Base-by-base conservation (phyloP, 257 asterid species). In the Fraxinus cuspidata region DNA sequence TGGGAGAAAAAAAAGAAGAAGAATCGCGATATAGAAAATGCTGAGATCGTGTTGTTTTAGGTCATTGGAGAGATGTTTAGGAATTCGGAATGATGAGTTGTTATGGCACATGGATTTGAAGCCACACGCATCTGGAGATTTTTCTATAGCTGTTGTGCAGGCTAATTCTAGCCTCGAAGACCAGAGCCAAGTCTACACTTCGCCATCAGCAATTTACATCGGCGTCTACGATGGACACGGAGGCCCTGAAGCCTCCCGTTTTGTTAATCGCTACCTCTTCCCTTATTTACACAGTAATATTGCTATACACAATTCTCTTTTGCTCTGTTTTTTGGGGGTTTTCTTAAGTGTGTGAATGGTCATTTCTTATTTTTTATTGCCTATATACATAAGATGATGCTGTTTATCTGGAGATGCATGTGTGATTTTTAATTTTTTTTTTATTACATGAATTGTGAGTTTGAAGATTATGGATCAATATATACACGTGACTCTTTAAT, bases 181-280 rank as follows among this genome's bases (percentile, higher is more conserved):
- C 83, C 99, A 95, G 86, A 90, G 97, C 67, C 96, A 91, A 83
- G 98, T 95, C n/a, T 90, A 80, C 49, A 89, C 93, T 15, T 93
- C 99, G 53, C 94, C 98, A 2, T 89, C 97, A 40, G 98, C 97
- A 35, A 95, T 98, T 18, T 95, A 86, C 70, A 80, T 95, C 71
- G 99, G 99, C 16, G 97, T 95, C 60, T 95, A 95, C 87, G 99
- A 95, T 76, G 98, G 99, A 27, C 99, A 96, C 42, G 99, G 99
- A 28, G 99, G 99, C 6, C 96, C 97, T 3, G 98, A 93, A 87
- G 97, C 99, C 18, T 91, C 99, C 38, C 94, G 97, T 29, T 95
- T 95, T 77, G 92, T 95, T 71, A 93, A 90, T 66, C 88, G 87
- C 73, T 94, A 90, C 76, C 93, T 93, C 74, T 90, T 95, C 71